Base-by-base conservation (phyloP, 2,329 filamentous ascomycete species). In the Neophaeococcomyces aloes region DNA sequence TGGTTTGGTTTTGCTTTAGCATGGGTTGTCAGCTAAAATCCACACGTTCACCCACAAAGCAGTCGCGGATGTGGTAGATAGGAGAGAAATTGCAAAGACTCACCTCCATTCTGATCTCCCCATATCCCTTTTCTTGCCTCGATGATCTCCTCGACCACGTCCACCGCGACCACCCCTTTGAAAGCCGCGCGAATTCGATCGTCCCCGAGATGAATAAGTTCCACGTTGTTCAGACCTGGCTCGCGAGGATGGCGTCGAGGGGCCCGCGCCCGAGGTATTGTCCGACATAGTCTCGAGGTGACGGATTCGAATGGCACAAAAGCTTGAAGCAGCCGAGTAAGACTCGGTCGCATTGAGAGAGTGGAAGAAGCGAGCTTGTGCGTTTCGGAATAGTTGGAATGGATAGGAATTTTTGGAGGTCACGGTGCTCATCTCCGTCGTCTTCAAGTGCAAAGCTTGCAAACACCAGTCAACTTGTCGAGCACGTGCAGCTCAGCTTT, bases 21-120 rank as follows among this genome's bases (percentile, higher is more conserved):
- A 61, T 69, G 65, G 63, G 64, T 21, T 23, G 39, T 76, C 72
- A 71, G 71, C 67, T 49, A 29, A 25, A 19, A 36, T 19, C 39
- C 38, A 39, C 32, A 52, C 10, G 5, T 13, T 32, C 5, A 4
- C 32, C 10, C 19, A 6, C 14, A 15, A 8, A 17, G 27, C 23
- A 27, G 17, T 14, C 27, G 29, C n/a, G 18, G 29, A 7, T 18
- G 25, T 23, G 27, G 14, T 14, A 8, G 27, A 33, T n/a, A 46
- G 29, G 11, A 13, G 7, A 27, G 14, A 13, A 5, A 19, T 13
- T 17, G 33, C 27, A 21, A 14, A 29, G 39, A 64, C 73, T 60
- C 68, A 83, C 80, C 71, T 72, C 65, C 76, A 80, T 59, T 79
- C 78, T 48, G 67, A 69, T 62, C 80, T 68, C 56, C 80, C 79